These are phyloP conservation scores for Mycena indigotica DNA, from an alignment of 768 basidiomycete genomes.

Conservation along the genomic window DNA sequence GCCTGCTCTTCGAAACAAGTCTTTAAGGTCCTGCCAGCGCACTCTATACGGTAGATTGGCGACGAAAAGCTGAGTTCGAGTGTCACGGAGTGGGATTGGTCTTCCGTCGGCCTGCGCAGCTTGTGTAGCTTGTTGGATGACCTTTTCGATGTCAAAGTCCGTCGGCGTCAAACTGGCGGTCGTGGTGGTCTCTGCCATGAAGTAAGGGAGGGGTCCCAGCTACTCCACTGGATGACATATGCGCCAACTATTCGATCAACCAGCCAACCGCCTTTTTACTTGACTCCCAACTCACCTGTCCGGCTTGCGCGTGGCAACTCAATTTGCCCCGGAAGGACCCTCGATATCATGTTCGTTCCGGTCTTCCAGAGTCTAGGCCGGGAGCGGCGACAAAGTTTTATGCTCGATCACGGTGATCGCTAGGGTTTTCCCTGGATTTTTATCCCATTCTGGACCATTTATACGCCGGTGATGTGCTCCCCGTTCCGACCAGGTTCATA, in stretches of 20 bases:
- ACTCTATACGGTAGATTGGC: slow-evolving; percentile 97
- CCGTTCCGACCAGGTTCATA: too few relatives aligned
- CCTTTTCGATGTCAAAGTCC: slow-evolving; percentile 87
- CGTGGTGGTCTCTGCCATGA: slow-evolving; percentile 1
- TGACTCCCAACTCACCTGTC: neutral
- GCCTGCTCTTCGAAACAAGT: slow-evolving; percentile 93
- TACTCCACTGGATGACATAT: neutral
- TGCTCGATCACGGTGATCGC: too few relatives aligned
- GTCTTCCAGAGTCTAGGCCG: neutral
- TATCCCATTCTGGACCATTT: too few relatives aligned
- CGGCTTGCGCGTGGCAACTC: neutral
- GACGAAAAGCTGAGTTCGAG: slow-evolving; percentile 92
- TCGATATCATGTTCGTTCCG: too few relatives aligned
- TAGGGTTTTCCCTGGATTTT: too few relatives aligned
- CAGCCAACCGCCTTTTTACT: neutral
- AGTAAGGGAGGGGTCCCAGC: neutral
- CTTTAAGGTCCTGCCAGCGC: slow-evolving; percentile 99
- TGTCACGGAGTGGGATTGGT: slow-evolving; percentile 64
- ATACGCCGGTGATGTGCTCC: too few relatives aligned
- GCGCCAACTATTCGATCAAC: neutral
- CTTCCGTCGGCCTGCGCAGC: slow-evolving; percentile 51
- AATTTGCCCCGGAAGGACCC: too few relatives aligned
- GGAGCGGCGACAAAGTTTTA: too few relatives aligned
- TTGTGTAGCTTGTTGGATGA: slow-evolving; percentile 90
- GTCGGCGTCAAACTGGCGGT: slow-evolving; percentile 42